Conservation (phyloP, 208 protist species). For the Leishmania braziliensis region DNA sequence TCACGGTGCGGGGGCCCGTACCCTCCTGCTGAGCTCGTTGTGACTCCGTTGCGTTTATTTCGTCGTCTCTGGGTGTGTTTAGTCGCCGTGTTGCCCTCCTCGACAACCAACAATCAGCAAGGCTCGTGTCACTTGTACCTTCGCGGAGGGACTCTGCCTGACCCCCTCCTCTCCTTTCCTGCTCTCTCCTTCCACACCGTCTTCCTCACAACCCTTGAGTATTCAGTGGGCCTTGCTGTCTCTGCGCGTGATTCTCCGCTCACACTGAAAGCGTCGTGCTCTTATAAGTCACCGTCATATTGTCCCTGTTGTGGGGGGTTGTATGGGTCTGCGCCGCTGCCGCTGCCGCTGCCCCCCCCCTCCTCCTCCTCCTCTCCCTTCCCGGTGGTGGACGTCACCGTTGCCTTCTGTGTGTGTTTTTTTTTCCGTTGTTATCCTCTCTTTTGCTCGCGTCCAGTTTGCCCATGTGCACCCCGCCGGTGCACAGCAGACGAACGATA, state of each 20-base stretch:
- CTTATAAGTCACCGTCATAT: neutral
- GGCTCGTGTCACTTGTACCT: neutral
- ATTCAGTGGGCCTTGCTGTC: neutral
- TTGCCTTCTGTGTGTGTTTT: neutral
- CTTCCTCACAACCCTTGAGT: neutral
- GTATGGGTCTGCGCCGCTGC: neutral
- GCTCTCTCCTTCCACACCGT: neutral
- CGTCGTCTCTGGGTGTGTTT: neutral
- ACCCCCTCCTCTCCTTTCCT: neutral
- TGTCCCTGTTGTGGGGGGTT: neutral
- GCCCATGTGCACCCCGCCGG: neutral
- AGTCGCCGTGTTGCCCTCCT: neutral
- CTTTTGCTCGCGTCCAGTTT: neutral
- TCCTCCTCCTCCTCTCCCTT: neutral
- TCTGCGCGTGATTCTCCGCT: neutral
- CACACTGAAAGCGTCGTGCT: neutral
- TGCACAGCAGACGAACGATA: neutral
- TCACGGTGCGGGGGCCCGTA: neutral
- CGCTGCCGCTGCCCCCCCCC: neutral
- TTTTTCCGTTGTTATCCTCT: neutral
- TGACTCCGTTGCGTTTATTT: neutral
- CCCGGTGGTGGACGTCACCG: neutral
- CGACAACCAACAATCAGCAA: neutral
- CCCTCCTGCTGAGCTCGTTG: neutral
- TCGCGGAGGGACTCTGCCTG: neutral